Evolutionary conservation across 2,329 filamentous ascomycete species (phyloP).

Genomic region (Ceratocystiopsis minuta): DNA sequence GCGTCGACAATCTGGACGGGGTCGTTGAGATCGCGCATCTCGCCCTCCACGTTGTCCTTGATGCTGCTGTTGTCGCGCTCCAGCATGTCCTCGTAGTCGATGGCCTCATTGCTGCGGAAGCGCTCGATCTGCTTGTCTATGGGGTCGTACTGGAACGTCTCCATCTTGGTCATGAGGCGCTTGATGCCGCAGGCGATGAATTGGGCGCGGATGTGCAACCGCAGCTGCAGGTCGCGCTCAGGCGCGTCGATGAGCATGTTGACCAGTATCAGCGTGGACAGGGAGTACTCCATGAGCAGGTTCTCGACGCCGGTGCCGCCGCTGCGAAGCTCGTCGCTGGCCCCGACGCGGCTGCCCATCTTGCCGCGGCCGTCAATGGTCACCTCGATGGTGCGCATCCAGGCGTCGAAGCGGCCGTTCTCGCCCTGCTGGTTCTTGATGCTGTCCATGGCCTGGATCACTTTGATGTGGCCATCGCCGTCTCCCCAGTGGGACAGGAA

Average conservation of each 20-base stretch:
- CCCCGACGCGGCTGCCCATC: slow-evolving; percentile 94
- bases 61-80: slow-evolving; percentile 82
- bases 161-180: slow-evolving; percentile 90
- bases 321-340: slow-evolving; percentile 87
- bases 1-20: slow-evolving; percentile 87
- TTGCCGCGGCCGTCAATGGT: slow-evolving; percentile 93
- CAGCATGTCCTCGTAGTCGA: slow-evolving; percentile 94
- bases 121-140: slow-evolving; percentile 96
- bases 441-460: slow-evolving; percentile 81
- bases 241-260: slow-evolving; percentile 94
- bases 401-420: slow-evolving; percentile 90
- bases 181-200: slow-evolving; percentile 93
- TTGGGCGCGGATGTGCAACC: slow-evolving; percentile 87
- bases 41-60: slow-evolving; percentile 70
- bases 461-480: slow-evolving; percentile 77
- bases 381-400: slow-evolving; percentile 97
- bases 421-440: slow-evolving; percentile 78
- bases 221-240: slow-evolving; percentile 71
- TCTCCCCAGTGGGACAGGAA: slow-evolving; percentile 88
- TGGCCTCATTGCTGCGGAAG: slow-evolving; percentile 84
- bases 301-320: slow-evolving; percentile 98
- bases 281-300: slow-evolving; percentile 94
- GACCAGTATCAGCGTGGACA: slow-evolving; percentile 83
- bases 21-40: slow-evolving; percentile 82
- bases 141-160: slow-evolving; percentile 91